Base-by-base conservation (phyloP, 306 rosid species). In the Heteromeles arbutifolia region DNA sequence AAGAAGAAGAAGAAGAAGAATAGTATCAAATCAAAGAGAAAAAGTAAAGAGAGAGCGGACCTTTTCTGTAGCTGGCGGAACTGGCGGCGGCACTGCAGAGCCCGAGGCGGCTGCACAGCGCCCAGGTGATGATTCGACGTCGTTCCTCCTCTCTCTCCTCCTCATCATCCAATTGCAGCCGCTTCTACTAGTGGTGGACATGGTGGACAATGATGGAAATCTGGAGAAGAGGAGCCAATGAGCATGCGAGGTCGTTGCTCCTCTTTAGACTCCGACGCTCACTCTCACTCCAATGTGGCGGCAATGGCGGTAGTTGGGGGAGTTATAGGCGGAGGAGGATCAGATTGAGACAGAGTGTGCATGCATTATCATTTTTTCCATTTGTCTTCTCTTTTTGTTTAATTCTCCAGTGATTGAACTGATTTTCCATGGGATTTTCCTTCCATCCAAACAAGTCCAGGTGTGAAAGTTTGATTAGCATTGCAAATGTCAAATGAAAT, bases 21-120 rank as follows among this genome's bases (percentile, higher is more conserved):
- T 14, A 71, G 37, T 1, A 63, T 19, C 39, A 34, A 21, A 26
- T 6, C 24, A 19, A 18, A 32, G 9, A 15, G 21, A 25, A 44
- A 32, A 32, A 32, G 31, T 2, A 41, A 52, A 14, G 9, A 15
- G 21, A 73, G 8, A 58, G 21, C 64, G 68, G 45, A 72, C 84
- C 84, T 76, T 71, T 50, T 81, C 81, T 52, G 84, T 52, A 18
- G 63, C 19, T 8, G 84, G 56, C 4, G 64, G 77, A 21, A 22
- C 7, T 0, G 57, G 58, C 28, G 68, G 73, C 26, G 66, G 70
- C 6, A 57, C 45, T 8, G 44, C 13, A 5, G 82, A 11, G n/a
- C 17, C 74, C 52, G 72, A 72, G 53, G 57, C 74, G 22, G 74
- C 64, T 4, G 76, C 77, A 67, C 31, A 45, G 50, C 56, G 39